Base-by-base conservation (phyloP, 805 yeast species). In the Metschnikowia koreensis region DNA sequence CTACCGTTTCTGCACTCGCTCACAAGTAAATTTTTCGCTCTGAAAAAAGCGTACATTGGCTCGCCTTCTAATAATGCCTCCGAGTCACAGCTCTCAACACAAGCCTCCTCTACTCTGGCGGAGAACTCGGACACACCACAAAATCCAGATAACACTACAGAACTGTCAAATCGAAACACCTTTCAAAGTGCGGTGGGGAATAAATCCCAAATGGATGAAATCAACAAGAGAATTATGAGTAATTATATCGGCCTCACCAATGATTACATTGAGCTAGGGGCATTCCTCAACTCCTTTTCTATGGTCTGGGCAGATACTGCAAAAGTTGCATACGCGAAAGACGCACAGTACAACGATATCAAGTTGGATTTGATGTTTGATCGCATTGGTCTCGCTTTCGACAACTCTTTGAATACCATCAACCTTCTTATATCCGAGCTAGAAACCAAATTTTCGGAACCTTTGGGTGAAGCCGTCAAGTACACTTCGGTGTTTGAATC, bases 341-440 rank as follows among this genome's bases (percentile, higher is more conserved):
- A 58, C 8, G 3, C 43, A n/a, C 50, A 40, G 3, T 65, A 64
- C 6, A 68, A 66, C 1, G 66, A 62, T n/a, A 53, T 50, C 16
- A 70, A 70, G 46, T 52, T 72, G 16, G 68, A 68, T 53, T 51
- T 70, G 10, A 59, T 74, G 1, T 64, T 89, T 54, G 98, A 94
- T 64, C 82, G 83, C 55, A 81, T 90, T 29, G 97, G 98, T 1
- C 91, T 88, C 62, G 86, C 91, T 1, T 84, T 89, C 56, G 98
- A 94, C 66, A 80, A 84, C 38, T 82, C 80, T 43, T 76, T 75
- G 62, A 65, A 81, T 55, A 64, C 82, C n/a, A 70, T 83, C 55
- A 73, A 82, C 59, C 64, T 77, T 1, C 72, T 86, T 10, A 79
- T 82, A 5, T 67, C 74, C 11, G 79, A 79, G 37, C 66, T 86